Evolutionary conservation across 306 rosid genomes (phyloP), one percentile per base, ranked within the genome.

Genomic region (Cercis canadensis): DNA sequence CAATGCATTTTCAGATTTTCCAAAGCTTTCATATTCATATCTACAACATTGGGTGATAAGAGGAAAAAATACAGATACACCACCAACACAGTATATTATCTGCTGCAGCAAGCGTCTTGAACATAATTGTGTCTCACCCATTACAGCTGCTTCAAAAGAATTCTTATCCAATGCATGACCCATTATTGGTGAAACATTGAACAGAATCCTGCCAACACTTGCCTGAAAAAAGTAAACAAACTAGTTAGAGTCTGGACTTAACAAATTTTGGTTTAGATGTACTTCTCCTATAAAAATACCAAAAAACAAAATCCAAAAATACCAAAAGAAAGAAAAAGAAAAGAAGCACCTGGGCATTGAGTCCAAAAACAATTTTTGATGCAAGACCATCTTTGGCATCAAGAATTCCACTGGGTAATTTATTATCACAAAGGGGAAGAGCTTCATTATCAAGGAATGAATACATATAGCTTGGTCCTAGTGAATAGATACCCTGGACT

Each of bases 401-500:
- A 74, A 90, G 92, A 83, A 94, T 86, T 54, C 90, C 97, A 67
- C 87, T 87, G 34, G 90, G 89, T 62, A 86, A 68, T 34, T 79
- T 87, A 76, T 84, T 90, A 51, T 88, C 95, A 71, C 75, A 82
- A 57, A 87, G 80, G 17, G 90, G 83, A 56, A 88, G 80, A 29
- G 92, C 87, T 80, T 94, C 98, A 78, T 82, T 89, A 74, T 90
- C 96, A 77, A 90, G 96, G 82, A 94, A 90, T 4, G 95, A 87
- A 80, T 90, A 94, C 97, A 94, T 94, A 83, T 94, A 94, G 76
- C 96, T 94, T 41, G 97, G 98, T 79, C 98, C 98, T n/a, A 94
- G 89, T 17, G 92, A 85, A 77, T 83, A 85, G 71, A 94, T 94
- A 59, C 95, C 87, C 76, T 72, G 92, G 53, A 94, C 92, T 87